These are phyloP conservation scores for Rhododendron griersonianum DNA, from an alignment of 148 eudicot genomes.

Conservation along the genomic window DNA sequence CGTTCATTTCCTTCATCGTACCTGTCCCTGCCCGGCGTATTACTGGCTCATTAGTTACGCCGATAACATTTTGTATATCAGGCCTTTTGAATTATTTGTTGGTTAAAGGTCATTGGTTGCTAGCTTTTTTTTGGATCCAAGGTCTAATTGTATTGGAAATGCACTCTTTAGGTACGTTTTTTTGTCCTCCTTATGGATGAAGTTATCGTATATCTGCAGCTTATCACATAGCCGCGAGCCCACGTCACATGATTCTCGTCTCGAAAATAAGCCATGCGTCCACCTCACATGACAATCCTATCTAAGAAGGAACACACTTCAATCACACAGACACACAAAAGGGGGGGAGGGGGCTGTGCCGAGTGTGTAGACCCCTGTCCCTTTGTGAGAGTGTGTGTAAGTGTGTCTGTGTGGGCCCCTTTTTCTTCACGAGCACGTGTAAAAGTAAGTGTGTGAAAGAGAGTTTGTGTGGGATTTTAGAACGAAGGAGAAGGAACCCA, in stretches of 20 bases:
- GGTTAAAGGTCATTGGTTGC: background rate
- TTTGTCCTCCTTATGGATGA: background rate
- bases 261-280: background rate
- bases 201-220: background rate
- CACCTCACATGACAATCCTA: background rate
- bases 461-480: no score
- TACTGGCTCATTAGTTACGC: background rate
- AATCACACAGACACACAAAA: background rate
- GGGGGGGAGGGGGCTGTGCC: background rate
- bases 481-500: background rate
- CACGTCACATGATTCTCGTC: background rate
- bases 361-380: background rate
- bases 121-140: background rate
- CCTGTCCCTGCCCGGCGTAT: background rate
- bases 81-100: background rate
- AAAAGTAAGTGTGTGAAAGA: background rate
- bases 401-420: background rate
- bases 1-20: background rate
- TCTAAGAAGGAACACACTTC: background rate
- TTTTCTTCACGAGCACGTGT: background rate
- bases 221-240: background rate
- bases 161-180: background rate
- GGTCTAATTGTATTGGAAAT: background rate
- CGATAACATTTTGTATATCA: background rate
- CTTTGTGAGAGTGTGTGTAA: background rate